A percentile compares a stretch with the other conserved stretches of the same genome.
Conservation (phyloP, 805 yeast genomes). For the Cyberlindnera samutprakarnensis region DNA sequence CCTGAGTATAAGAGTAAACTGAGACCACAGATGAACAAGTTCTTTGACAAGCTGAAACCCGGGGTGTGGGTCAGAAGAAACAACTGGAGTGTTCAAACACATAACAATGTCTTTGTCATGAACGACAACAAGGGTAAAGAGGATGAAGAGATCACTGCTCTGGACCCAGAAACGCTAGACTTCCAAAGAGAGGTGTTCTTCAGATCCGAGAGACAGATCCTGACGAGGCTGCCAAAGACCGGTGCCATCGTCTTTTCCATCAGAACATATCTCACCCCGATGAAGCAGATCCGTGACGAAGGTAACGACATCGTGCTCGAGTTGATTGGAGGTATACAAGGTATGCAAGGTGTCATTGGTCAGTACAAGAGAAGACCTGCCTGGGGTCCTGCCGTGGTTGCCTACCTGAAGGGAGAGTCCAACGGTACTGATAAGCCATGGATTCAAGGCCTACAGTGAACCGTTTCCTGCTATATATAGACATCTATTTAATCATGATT, state of each 20-base stretch:
- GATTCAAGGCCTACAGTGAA: slow-evolving; percentile 8
- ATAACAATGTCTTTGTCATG: slow-evolving; percentile 40
- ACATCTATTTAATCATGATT: not conserved
- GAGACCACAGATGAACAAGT: slow-evolving; percentile 57
- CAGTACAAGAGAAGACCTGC: slow-evolving; percentile 53
- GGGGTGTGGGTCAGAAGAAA: slow-evolving; percentile 51
- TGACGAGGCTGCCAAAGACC: slow-evolving; percentile 44
- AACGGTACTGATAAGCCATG: slow-evolving; percentile 25
- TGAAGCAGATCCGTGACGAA: slow-evolving; percentile 38
- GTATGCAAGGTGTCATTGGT: slow-evolving; percentile 51
- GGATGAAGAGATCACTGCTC: slow-evolving; percentile 23
- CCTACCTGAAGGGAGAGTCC: slow-evolving; percentile 31
- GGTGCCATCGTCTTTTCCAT: slow-evolving; percentile 42
- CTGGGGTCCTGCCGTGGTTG: slow-evolving; percentile 64
- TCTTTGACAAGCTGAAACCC: slow-evolving; percentile 48
- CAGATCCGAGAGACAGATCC: slow-evolving; percentile 53
- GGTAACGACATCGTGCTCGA: slow-evolving; percentile 43
- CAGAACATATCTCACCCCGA: slow-evolving; percentile 51
- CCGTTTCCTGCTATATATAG: not conserved
- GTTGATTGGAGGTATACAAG: slow-evolving; percentile 54
- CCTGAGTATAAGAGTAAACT: slow-evolving; percentile 56
- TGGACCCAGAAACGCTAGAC: slow-evolving; percentile 26
- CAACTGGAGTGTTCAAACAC: slow-evolving; percentile 68
- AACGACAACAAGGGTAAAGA: slow-evolving; percentile 33
- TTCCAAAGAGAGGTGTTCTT: slow-evolving; percentile 40